Conservation (phyloP, 106 monocot genomes). For the Dioscorea alata region DNA sequence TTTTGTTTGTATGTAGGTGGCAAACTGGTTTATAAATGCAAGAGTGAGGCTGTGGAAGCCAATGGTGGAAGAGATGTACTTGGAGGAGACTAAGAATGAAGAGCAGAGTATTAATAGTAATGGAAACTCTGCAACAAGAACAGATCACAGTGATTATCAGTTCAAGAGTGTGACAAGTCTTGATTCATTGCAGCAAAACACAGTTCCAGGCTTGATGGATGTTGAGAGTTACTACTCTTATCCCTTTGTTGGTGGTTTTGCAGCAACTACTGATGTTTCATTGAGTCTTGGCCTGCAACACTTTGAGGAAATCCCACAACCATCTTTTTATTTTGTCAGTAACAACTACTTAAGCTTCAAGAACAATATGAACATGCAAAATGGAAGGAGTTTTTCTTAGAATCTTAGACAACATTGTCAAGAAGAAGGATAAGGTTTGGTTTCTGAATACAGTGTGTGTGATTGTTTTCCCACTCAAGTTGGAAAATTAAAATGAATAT, state of each 20-base stretch:
- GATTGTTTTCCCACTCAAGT: neutral
- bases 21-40: conserved; percentile 91
- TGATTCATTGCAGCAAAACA: too few relatives aligned
- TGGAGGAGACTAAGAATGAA: conserved; percentile 61
- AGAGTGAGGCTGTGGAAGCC: conserved; percentile 92
- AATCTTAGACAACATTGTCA: too few relatives aligned
- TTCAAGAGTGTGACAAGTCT: too few relatives aligned
- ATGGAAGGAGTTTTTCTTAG: conserved; percentile 47
- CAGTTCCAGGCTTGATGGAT: too few relatives aligned
- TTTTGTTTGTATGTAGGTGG: conserved; percentile 29
- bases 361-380: conserved; percentile 42
- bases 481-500: neutral
- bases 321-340: conserved; percentile 18
- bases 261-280: conserved; percentile 48
- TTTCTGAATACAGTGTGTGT: too few relatives aligned
- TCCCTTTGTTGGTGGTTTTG: conserved; percentile 3
- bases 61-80: conserved; percentile 89
- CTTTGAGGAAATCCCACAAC: conserved; percentile 35
- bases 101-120: conserved; percentile 13
- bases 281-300: conserved; percentile 66
- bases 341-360: conserved; percentile 21
- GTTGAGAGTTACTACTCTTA: too few relatives aligned
- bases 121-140: conserved; percentile 15
- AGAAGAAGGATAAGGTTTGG: too few relatives aligned
- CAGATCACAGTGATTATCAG: conserved; percentile 17